These are phyloP conservation scores for Ballota nigra DNA, from an alignment of 257 asterid species.

Conservation along the genomic window DNA sequence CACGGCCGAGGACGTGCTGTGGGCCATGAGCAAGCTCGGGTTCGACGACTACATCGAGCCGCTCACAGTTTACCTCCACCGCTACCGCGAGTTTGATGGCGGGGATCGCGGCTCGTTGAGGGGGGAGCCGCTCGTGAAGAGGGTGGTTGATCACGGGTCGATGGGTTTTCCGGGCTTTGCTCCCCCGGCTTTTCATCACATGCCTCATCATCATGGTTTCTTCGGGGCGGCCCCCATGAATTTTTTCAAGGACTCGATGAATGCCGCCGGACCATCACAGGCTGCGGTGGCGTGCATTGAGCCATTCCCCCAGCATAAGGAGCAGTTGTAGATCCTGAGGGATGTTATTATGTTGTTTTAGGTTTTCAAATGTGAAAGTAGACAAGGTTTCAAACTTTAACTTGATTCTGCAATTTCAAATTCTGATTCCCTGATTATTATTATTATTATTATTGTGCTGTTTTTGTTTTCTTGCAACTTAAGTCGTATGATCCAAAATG, in stretches of 20 bases:
- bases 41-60: constrained; percentile 91
- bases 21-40: constrained; percentile 98
- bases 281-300: constrained; percentile 32
- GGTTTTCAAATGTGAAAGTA: constrained; percentile 18
- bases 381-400: constrained; percentile 2
- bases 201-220: constrained; percentile 54
- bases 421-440: constrained; percentile 9
- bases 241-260: constrained; percentile 46
- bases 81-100: constrained; percentile 72
- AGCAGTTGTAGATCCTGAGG: constrained; percentile 30
- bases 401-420: constrained; percentile 17
- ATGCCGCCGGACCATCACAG: constrained; percentile 53
- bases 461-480: not conserved
- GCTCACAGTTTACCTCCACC: constrained; percentile 72
- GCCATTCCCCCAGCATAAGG: constrained; percentile 49
- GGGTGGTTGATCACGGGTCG: constrained; percentile 40
- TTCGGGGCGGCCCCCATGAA: constrained; percentile 46
- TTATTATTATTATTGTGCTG: not conserved
- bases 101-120: constrained; percentile 66
- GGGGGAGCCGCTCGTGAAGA: constrained; percentile 55
- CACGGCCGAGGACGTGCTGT: constrained; percentile 85
- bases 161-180: constrained; percentile 32
- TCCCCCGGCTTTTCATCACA: constrained; percentile 41
- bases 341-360: constrained; percentile 13
- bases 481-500: not conserved